Percentiles rank a stretch among this genome's conserved stretches.
These are phyloP conservation scores for Lathyrus aphaca DNA, from an alignment of 306 rosid genomes.

Conservation along the genomic window DNA sequence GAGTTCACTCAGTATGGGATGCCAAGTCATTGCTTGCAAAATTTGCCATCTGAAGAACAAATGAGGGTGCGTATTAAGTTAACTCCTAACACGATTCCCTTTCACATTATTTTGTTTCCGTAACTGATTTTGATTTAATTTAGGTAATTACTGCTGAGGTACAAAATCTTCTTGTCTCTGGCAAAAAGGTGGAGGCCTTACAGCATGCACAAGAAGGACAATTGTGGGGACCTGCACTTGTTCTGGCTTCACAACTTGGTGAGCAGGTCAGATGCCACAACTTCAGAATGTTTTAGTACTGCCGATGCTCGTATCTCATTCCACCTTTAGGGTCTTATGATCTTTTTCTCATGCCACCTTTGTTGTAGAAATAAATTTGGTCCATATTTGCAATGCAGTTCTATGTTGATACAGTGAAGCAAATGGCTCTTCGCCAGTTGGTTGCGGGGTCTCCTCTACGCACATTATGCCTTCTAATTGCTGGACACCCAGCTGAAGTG, in stretches of 20 bases:
- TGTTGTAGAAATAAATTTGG: slow-evolving; percentile 30
- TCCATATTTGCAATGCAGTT: slow-evolving; percentile 62
- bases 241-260: slow-evolving; percentile 96
- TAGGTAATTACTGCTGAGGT: slow-evolving; percentile 92
- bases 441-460: slow-evolving; percentile 92
- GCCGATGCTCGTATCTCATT: slow-evolving; percentile 22
- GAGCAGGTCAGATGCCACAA: slow-evolving; percentile 69
- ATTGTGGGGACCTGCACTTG: slow-evolving; percentile 98
- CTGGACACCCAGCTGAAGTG: slow-evolving; percentile 93
- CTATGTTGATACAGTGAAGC: slow-evolving; percentile 89
- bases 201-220: slow-evolving; percentile 95
- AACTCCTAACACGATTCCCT: neutral
- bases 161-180: slow-evolving; percentile 81
- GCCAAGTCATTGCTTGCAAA: slow-evolving; percentile 67
- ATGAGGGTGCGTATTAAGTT: slow-evolving; percentile 53
- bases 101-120: slow-evolving; percentile 19
- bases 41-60: slow-evolving; percentile 77
- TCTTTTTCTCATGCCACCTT: slow-evolving; percentile 1
- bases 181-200: slow-evolving; percentile 90
- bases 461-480: slow-evolving; percentile 89
- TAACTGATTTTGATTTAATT: slow-evolving; percentile 40
- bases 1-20: slow-evolving; percentile 60
- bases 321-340: neutral
- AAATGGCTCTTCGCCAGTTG: slow-evolving; percentile 85
- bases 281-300: slow-evolving; percentile 16